A percentile compares a stretch with the other conserved stretches of the same genome.
Evolutionary conservation across 179 eudicot genomes (phyloP).

Genomic region (Nepenthes alata): DNA sequence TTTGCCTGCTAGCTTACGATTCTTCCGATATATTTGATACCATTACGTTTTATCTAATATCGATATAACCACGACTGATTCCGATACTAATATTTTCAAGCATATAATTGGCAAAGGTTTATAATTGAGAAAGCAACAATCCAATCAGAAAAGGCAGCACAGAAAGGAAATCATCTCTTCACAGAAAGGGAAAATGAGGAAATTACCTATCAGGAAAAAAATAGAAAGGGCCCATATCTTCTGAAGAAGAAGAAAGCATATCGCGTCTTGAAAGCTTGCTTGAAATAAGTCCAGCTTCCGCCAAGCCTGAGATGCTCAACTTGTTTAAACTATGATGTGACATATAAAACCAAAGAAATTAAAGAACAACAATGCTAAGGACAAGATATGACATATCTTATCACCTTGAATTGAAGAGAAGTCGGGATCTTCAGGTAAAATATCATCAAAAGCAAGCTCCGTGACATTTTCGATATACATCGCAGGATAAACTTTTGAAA

Average conservation of each 20-base stretch:
- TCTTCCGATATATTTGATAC: no score
- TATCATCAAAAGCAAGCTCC: constrained; percentile 91
- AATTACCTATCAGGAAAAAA: constrained; percentile 83
- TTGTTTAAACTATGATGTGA: constrained; percentile 7
- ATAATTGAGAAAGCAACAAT: no score
- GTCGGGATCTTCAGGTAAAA: constrained; percentile 91
- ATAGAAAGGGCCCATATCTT: constrained; percentile 49
- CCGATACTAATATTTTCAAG: no score
- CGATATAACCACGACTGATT: no score
- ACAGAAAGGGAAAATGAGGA: constrained; percentile 2
- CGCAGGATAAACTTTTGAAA: constrained; percentile 89
- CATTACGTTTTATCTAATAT: no score
- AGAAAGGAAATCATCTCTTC: background rate
- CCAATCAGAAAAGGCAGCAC: background rate
- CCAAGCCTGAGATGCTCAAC: constrained; percentile 55
- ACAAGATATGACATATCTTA: background rate
- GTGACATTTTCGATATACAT: constrained; percentile 90
- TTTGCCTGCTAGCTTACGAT: no score
- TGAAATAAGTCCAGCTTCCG: constrained; percentile 96
- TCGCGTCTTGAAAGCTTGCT: constrained; percentile 90
- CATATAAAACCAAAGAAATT: constrained; percentile 2
- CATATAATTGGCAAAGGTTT: no score
- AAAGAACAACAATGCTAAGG: constrained; percentile 5
- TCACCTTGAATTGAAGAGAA: constrained; percentile 85
- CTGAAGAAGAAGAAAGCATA: constrained; percentile 46